Evolutionary conservation across 1,284 basidiomycete species (phyloP), one percentile per base, ranked within the genome.

Genomic region (Kalmanozyma brasiliensis): DNA sequence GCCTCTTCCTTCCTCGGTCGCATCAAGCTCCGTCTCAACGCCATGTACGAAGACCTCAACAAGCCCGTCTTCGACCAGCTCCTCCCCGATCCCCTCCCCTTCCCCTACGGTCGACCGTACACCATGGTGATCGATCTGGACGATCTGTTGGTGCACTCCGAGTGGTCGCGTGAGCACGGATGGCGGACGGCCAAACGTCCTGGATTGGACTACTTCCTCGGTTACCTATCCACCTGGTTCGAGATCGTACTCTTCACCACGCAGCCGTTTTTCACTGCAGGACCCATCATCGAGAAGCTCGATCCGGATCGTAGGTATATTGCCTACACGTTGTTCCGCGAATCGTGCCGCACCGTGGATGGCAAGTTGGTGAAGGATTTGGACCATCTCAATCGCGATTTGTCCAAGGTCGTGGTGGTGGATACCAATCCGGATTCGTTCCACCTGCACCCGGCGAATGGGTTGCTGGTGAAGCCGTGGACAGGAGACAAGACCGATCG

Each of bases 181-280:
- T 85, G 84, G 84, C 74, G 83, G 13, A 85, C 83, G 4, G 84
- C 84, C 2, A 85, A 85, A 66, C 89, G 96, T 48, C 95, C 95
- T 1, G 96, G 96, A 3, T 90, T 95, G 9, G 96, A 98, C 82
- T 97, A 98, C 84, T 98, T 98, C 87, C 86, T 98, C 46, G 94
- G 88, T 30, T 98, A 98, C 83, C 87, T 98, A 38, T 93, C 93
- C 0, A 94, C 97, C 79, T 98, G 97, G 84, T 98, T 93, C 83
- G 95, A 98, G 85, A 89, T 98, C 64, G 94, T 98, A 20, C 86
- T 98, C 52, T 99, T 98, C 85, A 97, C 94, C 13, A 87, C 89
- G 9, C 93, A 97, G 84, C 89, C 92, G 49, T 86, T 88, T 74
- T 98, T 95, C 83, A 94, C 92, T 53, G 95, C 92, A 1, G 85